phyloP scores from a whole-genome alignment of 1,284 basidiomycete species.

The Gyrodon tennesseensis region DNA sequence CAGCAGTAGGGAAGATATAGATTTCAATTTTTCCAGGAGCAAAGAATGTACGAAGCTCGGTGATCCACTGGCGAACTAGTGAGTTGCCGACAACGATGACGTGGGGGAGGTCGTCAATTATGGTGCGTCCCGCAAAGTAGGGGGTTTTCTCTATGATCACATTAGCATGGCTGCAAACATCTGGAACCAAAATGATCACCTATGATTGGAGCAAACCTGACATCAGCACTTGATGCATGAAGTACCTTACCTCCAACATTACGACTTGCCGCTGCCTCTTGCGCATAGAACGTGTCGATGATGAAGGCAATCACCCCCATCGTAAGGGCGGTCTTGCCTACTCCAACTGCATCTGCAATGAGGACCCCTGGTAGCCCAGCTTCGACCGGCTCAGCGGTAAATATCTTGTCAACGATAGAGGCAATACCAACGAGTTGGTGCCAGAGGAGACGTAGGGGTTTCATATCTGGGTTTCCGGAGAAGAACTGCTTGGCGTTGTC shows the following conservation, averaged over 20 bases:
- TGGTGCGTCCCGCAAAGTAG: slow-evolving; percentile 9
- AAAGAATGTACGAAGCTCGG: slow-evolving; percentile 17
- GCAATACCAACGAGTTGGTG: slow-evolving; percentile 20
- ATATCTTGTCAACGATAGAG: slow-evolving; percentile 10
- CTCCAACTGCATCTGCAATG: slow-evolving; percentile 15
- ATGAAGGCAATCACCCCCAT: slow-evolving; percentile 21
- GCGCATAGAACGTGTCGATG: slow-evolving; percentile 13
- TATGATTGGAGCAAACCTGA: slow-evolving; percentile 17
- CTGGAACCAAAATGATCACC: neutral
- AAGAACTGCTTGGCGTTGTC: slow-evolving; percentile 9
- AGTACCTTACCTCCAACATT: slow-evolving; percentile 6
- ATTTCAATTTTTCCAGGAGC: slow-evolving; percentile 19
- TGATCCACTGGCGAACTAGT: slow-evolving; percentile 14
- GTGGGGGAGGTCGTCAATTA: slow-evolving; percentile 12
- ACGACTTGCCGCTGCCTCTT: slow-evolving; percentile 9
- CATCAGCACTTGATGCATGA: neutral
- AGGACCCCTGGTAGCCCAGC: slow-evolving; percentile 3
- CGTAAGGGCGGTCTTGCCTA: slow-evolving; percentile 19
- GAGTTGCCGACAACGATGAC: slow-evolving; percentile 19
- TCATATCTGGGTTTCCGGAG: slow-evolving; percentile 14
- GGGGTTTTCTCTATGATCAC: slow-evolving; percentile 2
- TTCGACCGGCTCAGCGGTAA: neutral
- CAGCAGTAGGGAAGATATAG: slow-evolving; percentile 14
- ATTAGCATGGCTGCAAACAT: neutral
- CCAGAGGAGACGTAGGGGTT: slow-evolving; percentile 20